Conservation (phyloP, 352 stramenopile genomes). For the Thalassiosira sp. region DNA sequence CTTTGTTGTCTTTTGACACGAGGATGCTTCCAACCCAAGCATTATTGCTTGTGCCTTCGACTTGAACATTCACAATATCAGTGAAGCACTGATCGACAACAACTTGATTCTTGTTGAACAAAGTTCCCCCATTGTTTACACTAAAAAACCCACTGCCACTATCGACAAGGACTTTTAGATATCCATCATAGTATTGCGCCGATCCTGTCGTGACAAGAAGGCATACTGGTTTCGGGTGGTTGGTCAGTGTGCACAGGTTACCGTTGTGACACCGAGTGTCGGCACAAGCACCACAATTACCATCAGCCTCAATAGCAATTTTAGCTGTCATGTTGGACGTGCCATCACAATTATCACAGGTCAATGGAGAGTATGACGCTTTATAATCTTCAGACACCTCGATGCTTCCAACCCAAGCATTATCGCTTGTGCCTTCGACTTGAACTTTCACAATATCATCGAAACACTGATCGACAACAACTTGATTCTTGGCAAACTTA, state of each 20-base stretch:
- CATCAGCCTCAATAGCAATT: not conserved
- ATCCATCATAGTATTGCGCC: not conserved
- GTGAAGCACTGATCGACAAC: not conserved
- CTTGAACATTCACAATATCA: not conserved
- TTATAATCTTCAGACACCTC: not conserved
- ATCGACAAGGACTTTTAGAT: not conserved
- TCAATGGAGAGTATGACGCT: not conserved
- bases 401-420: not conserved
- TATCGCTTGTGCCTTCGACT: not conserved
- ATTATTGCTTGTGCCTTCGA: not conserved
- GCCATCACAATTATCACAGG: not conserved
- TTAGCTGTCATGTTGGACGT: not conserved
- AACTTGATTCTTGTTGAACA: not conserved
- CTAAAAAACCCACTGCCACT: not conserved
- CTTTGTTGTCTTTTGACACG: not conserved
- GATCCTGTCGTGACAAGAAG: not conserved
- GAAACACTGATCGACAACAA: not conserved
- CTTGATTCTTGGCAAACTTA: too few relatives aligned
- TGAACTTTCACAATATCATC: not conserved
- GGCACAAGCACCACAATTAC: not conserved
- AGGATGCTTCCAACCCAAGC: not conserved
- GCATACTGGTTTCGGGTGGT: not conserved
- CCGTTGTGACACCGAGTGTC: not conserved
- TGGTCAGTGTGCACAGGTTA: not conserved
- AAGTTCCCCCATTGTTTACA: not conserved